Evolutionary conservation across 257 asterid species (phyloP), one percentile per base, ranked within the genome.

Genomic region (Scutellaria baicalensis): DNA sequence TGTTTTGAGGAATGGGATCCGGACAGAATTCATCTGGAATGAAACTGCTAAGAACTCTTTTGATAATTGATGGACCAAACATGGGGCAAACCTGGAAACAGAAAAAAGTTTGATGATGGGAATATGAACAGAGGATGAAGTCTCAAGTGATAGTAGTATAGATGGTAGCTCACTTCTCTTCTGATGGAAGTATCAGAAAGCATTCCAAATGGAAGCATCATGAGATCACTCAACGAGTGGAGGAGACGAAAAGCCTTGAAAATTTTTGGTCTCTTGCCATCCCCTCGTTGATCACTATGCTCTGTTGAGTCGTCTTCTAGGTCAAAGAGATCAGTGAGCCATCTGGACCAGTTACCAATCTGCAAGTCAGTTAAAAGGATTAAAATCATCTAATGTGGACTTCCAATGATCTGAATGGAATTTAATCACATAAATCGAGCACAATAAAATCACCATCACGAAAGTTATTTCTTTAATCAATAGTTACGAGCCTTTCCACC

Each of bases 141-240:
- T 13, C 11, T 16, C 49, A 14, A 36, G 8, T 16, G 13, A 38
- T 36, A 36, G 39, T 7, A 16, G 4, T 16, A 13, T 68, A 20
- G 10, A 51, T 50, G 62, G 9, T 6, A 66, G 55, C 82, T 82
- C 73, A 88, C 99, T 77, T 94, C 96, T 84, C 80, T 89, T 82
- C 97, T 75, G 69, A 86, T 75, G 50, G 89, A 51, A 64, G 84
- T 71, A 81, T 94, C 96, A 11, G 95, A 89, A 48, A 91, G 95
- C 95, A 89, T 89, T 81, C 86, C 95, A 49, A 85, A 82, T 6
- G 99, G 99, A 58, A 94, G 88, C 99, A 91, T 94, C 99, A 94
- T 91, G 55, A 94, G 85, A 70, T 91, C 96, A 70, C 97, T 89
- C 74, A 91, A 75, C 8, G 96, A 84, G 45, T 89, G 95, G 71